Base-by-base conservation (phyloP, 2,329 filamentous ascomycete species). In the Hymenoscyphus occultus region DNA sequence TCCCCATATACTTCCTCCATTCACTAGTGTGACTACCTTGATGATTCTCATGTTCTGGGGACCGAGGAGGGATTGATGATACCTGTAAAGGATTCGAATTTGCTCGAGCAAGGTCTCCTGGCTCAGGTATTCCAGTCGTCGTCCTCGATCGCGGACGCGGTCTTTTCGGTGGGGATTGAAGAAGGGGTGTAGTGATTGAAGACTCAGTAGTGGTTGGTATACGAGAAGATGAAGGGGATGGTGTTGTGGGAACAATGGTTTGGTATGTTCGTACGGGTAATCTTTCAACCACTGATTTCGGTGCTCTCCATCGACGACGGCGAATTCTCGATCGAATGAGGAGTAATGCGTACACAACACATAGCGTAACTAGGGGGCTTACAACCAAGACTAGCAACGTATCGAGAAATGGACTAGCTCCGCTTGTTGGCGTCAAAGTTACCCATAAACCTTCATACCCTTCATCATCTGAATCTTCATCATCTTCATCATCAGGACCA, bases 261-360 rank as follows among this genome's bases (percentile, higher is more conserved):
- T 96, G 93, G 74, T 97, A 99, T 0, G 93, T 98, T 65, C 94
- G 88, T 14, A 99, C 93, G 1, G 95, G 95, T n/a, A 99, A 84
- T 65, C 91, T 89, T 71, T 97, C 93, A 19, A 99, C 93, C 0
- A 99, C 88, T 0, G 92, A 96, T 78, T 99, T 99, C 5, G 95
- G 95, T n/a, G 95, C 95, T 72, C 95, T 87, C 94, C 95, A 99
- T 71, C 94, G 86, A 68, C 94, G 86, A 66, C 94, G 86, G 60
- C 94, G 89, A 71, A 97, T 96, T 66, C 93, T 90, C 58, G 93
- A 93, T 63, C 95, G 89, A 45, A 98, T 81, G 51, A 98, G 85
- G 5, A 98, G 83, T 12, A 98, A 83, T 13, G 92, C 90, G 74
- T 98, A 98, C 1, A 99, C 94, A 5, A 97, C 89, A 3, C 92